These are phyloP conservation scores for Bipolaris sorokiniana DNA, from an alignment of 2,329 filamentous ascomycete species.

Conservation along the genomic window DNA sequence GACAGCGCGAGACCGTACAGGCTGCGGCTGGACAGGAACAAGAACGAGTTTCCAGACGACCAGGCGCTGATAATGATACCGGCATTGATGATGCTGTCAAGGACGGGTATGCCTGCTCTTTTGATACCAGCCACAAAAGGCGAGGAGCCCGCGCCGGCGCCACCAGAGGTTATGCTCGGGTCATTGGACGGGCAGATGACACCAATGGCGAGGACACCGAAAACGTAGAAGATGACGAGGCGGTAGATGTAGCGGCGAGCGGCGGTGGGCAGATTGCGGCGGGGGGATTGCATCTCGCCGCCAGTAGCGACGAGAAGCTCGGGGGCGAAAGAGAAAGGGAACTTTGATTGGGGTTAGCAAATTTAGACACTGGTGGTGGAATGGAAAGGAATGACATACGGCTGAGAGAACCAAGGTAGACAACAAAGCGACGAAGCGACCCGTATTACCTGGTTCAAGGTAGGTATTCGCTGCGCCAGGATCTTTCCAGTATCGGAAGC, in stretches of 20 bases:
- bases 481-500: slow-evolving; percentile 65
- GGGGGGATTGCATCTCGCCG: slow-evolving; percentile 64
- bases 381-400: slow-evolving; percentile 47
- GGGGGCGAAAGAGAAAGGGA: slow-evolving; percentile 14
- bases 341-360: background rate
- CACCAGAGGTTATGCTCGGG: slow-evolving; percentile 57
- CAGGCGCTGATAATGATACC: slow-evolving; percentile 70
- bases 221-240: slow-evolving; percentile 67
- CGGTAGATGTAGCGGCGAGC: slow-evolving; percentile 67
- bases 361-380: no score
- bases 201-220: slow-evolving; percentile 64
- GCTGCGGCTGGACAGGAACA: slow-evolving; percentile 60
- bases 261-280: slow-evolving; percentile 65
- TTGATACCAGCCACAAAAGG: slow-evolving; percentile 59
- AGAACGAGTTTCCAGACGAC: slow-evolving; percentile 62
- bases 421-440: slow-evolving; percentile 61
- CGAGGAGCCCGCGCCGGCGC: slow-evolving; percentile 60
- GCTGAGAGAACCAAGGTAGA: slow-evolving; percentile 58
- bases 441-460: slow-evolving; percentile 53
- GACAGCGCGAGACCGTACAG: slow-evolving; percentile 64
- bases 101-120: slow-evolving; percentile 58
- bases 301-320: slow-evolving; percentile 56
- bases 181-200: slow-evolving; percentile 65
- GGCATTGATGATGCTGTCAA: slow-evolving; percentile 72
- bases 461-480: slow-evolving; percentile 59